These are phyloP conservation scores for Coriolopsis trogii DNA, from an alignment of 1,284 basidiomycete species.

Conservation along the genomic window DNA sequence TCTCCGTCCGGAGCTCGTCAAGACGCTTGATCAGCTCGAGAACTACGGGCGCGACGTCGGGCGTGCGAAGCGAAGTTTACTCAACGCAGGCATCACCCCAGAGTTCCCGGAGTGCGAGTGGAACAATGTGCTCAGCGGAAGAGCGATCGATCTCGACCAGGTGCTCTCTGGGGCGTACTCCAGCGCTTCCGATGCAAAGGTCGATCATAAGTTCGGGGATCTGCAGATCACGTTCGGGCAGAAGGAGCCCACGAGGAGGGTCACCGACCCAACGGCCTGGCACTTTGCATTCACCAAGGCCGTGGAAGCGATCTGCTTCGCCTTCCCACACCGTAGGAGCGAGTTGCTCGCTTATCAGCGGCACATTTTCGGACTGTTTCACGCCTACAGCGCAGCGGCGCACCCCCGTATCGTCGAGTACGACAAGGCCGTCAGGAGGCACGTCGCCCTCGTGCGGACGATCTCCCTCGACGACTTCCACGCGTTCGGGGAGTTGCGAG, in stretches of 20 bases:
- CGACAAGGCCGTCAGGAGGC: neutral
- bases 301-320: neutral
- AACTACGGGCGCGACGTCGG: neutral
- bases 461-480: neutral
- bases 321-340: neutral
- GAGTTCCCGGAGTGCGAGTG: constrained; percentile 2
- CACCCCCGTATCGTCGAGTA: neutral
- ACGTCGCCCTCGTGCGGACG: neutral
- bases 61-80: neutral
- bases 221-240: neutral
- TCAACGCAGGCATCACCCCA: neutral
- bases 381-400: too few relatives aligned
- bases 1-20: neutral
- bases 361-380: neutral
- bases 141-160: constrained; percentile 6
- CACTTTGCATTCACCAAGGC: neutral
- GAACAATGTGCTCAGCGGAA: constrained; percentile 1
- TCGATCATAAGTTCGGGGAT: neutral
- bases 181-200: neutral
- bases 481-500: neutral
- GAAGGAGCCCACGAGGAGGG: neutral
- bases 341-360: neutral
- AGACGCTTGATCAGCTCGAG: neutral
- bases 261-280: neutral
- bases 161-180: constrained; percentile 3